Evolutionary conservation across 768 basidiomycete genomes (phyloP).

Genomic region (Russula olivacea): DNA sequence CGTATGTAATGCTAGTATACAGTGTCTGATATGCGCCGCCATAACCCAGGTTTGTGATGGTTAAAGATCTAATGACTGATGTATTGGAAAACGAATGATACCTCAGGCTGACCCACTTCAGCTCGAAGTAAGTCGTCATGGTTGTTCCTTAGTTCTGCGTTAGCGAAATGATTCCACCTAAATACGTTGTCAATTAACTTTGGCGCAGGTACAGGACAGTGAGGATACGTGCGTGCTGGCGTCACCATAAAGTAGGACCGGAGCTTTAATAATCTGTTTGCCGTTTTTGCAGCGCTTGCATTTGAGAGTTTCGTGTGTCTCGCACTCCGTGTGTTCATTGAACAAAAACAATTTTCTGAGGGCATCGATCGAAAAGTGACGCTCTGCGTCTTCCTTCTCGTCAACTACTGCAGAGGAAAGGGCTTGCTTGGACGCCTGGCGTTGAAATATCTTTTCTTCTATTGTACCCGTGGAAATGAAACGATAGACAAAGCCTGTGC

Average conservation of each 20-base stretch:
- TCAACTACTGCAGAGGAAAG: slow-evolving; percentile 98
- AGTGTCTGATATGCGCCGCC: slow-evolving; percentile 7
- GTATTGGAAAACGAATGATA: slow-evolving; percentile 96
- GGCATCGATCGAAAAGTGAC: slow-evolving; percentile 88
- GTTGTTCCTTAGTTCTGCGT: slow-evolving; percentile 78
- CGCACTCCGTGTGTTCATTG: slow-evolving; percentile 79
- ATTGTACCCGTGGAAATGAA: slow-evolving; percentile 97
- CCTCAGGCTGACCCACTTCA: slow-evolving; percentile 74
- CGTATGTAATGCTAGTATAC: slow-evolving; percentile 19
- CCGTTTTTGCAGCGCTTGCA: slow-evolving; percentile 88
- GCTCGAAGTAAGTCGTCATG: slow-evolving; percentile 94
- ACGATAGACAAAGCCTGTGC: slow-evolving; percentile 89
- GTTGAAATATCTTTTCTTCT: slow-evolving; percentile 98
- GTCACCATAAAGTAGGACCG: slow-evolving; percentile 90
- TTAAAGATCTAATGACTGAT: slow-evolving; percentile 62
- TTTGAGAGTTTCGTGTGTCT: slow-evolving; percentile 98
- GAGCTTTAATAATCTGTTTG: slow-evolving; percentile 74
- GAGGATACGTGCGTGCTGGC: slow-evolving; percentile 80
- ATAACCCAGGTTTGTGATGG: slow-evolving; percentile 13
- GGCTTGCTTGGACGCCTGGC: slow-evolving; percentile 94
- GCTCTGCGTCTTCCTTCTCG: slow-evolving; percentile 90
- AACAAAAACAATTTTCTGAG: slow-evolving; percentile 89
- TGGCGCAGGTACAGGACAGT: neutral
- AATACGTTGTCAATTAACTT: neutral
- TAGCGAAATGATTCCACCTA: slow-evolving; percentile 98